Evolutionary conservation across 1,284 basidiomycete species (phyloP).

Genomic region (Sporisorium reilianum): DNA sequence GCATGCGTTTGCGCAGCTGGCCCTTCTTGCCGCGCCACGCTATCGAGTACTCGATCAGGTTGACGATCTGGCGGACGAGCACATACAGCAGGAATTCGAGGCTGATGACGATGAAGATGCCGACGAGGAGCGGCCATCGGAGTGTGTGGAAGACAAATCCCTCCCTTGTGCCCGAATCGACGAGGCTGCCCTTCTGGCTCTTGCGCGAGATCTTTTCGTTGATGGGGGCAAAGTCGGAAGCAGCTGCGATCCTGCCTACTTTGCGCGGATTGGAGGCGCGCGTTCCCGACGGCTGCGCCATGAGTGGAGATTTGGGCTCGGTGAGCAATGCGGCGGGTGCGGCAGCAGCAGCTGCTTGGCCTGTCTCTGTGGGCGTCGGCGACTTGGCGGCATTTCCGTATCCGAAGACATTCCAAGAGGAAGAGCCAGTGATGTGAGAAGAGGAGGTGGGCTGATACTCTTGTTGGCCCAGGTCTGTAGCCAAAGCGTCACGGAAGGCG

Average conservation of each 20-base stretch:
- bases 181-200: conserved; percentile 19
- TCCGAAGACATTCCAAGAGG: conserved; percentile 44
- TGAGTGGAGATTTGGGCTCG: conserved; percentile 29
- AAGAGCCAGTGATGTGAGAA: conserved; percentile 40
- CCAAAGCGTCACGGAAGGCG: conserved; percentile 59
- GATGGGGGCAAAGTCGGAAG: conserved; percentile 68
- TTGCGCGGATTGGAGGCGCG: conserved; percentile 50
- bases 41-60: conserved; percentile 60
- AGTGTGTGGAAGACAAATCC: conserved; percentile 62
- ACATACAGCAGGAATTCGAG: conserved; percentile 87
- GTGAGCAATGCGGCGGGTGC: conserved; percentile 7
- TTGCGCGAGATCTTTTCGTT: conserved; percentile 51
- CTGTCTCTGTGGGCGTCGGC: conserved; percentile 30
- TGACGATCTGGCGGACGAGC: conserved; percentile 85
- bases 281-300: conserved; percentile 34
- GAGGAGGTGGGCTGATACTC: conserved; percentile 47
- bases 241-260: conserved; percentile 59
- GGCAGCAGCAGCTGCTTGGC: conserved; percentile 15
- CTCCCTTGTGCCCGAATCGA: conserved; percentile 60
- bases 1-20: conserved; percentile 78
- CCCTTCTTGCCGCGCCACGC: conserved; percentile 88
- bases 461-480: conserved; percentile 57
- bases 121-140: conserved; percentile 71
- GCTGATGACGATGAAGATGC: conserved; percentile 87
- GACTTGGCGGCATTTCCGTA: conserved; percentile 32